These are phyloP conservation scores for Exophiala xenobiotica DNA, from an alignment of 2,329 filamentous ascomycete species.

Conservation along the genomic window DNA sequence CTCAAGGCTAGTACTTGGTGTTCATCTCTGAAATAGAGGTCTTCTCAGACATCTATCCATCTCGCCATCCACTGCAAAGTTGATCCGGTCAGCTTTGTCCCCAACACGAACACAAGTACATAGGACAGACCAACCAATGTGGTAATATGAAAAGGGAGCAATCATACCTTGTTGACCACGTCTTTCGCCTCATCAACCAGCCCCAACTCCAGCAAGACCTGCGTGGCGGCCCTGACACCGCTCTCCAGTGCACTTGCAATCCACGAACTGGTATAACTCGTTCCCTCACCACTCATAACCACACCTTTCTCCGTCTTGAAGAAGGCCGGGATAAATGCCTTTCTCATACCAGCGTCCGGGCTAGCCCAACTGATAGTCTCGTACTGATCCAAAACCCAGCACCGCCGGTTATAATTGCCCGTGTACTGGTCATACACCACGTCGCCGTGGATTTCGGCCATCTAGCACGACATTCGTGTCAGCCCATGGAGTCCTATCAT, in stretches of 20 bases:
- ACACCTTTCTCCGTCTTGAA: slow-evolving; percentile 68
- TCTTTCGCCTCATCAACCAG: slow-evolving; percentile 69
- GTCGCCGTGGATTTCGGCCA: slow-evolving; percentile 66
- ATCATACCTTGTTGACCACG: slow-evolving; percentile 46
- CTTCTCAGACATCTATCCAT: slow-evolving; percentile 20
- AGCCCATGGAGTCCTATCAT: neutral
- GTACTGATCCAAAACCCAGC: slow-evolving; percentile 64
- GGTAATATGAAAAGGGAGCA: no score
- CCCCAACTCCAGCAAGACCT: slow-evolving; percentile 51
- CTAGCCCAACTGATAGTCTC: slow-evolving; percentile 63
- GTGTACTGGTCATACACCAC: slow-evolving; percentile 63
- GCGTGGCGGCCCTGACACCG: neutral
- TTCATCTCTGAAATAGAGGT: no score
- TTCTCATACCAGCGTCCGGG: slow-evolving; percentile 64
- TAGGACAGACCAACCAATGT: no score
- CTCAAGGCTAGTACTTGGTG: no score
- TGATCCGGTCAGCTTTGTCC: neutral
- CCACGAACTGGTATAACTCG: slow-evolving; percentile 70
- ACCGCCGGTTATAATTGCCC: slow-evolving; percentile 63
- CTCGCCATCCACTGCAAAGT: slow-evolving; percentile 19
- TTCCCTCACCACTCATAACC: slow-evolving; percentile 70
- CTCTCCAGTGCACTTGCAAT: slow-evolving; percentile 55
- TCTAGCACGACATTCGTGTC: no score
- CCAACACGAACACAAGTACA: neutral
- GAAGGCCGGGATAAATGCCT: slow-evolving; percentile 70